Percentiles rank a stretch among this genome's conserved stretches.
Conservation (phyloP, 179 eudicot genomes). For the Actinidia chinensis region DNA sequence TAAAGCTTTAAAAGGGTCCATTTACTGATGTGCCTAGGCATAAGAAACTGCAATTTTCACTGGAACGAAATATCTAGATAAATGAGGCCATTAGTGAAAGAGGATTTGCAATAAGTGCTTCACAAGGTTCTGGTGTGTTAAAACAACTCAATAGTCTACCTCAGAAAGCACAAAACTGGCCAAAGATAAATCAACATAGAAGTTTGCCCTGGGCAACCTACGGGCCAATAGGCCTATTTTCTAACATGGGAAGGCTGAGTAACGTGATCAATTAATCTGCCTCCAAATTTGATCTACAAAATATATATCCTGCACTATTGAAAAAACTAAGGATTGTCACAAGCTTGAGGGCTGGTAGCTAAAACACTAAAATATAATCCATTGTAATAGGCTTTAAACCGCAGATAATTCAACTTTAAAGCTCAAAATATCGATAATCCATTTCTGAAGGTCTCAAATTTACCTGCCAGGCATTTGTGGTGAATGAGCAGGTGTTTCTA, state of each 20-base stretch:
- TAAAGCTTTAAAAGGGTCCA: neutral
- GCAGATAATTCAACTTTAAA: neutral
- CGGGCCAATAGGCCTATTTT: neutral
- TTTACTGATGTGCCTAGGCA: neutral
- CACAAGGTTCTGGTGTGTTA: neutral
- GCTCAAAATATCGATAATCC: neutral
- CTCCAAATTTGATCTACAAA: neutral
- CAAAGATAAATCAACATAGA: neutral
- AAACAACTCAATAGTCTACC: neutral
- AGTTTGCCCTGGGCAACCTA: neutral
- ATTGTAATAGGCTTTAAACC: neutral
- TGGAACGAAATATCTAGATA: neutral
- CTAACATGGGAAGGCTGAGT: neutral
- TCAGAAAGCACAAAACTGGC: neutral
- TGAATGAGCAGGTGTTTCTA: constrained; percentile 79
- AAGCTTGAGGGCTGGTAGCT: neutral
- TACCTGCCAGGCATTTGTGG: constrained; percentile 68
- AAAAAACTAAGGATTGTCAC: neutral
- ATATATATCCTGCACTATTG: neutral
- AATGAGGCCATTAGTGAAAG: neutral
- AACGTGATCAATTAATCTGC: neutral
- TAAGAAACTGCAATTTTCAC: neutral
- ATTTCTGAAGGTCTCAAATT: constrained; percentile 13
- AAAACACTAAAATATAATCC: neutral
- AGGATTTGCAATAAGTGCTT: neutral